phyloP scores from a whole-genome alignment of 305 asterid genomes.

The Fraxinus xanthoxyloides region DNA sequence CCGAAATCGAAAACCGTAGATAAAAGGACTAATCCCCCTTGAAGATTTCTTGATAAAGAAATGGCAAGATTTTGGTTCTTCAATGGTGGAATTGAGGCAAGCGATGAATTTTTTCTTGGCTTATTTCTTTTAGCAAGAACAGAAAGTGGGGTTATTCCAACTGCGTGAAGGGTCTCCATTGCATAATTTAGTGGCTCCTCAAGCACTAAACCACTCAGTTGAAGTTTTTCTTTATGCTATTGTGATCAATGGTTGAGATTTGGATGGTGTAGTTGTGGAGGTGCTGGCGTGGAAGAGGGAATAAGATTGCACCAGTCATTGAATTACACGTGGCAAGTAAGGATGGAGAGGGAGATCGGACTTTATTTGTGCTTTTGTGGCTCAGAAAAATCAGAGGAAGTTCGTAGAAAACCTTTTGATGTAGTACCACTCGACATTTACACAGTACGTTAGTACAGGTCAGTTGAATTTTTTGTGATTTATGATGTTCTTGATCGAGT shows the following conservation, averaged over 20 bases:
- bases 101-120: constrained; percentile 41
- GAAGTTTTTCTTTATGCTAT: neutral
- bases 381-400: constrained; percentile 30
- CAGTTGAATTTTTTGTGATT: neutral
- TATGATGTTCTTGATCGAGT: neutral
- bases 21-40: constrained; percentile 50
- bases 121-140: constrained; percentile 64
- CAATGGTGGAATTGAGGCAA: constrained; percentile 37
- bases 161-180: constrained; percentile 89
- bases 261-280: constrained; percentile 14
- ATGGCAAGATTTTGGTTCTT: constrained; percentile 36
- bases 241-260: constrained; percentile 23
- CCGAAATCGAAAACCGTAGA: constrained; percentile 54
- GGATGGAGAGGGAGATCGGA: constrained; percentile 25
- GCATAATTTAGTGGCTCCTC: constrained; percentile 22
- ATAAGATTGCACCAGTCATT: constrained; percentile 36
- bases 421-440: neutral
- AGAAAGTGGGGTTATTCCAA: constrained; percentile 63
- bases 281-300: constrained; percentile 36
- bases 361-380: constrained; percentile 34
- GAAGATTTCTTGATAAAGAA: constrained; percentile 38
- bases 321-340: constrained; percentile 43
- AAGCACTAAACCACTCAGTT: constrained; percentile 19
- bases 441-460: neutral
- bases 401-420: constrained; percentile 9